Base-by-base conservation (phyloP, 495 filamentous ascomycete species). In the Clohesyomyces aquaticus region DNA sequence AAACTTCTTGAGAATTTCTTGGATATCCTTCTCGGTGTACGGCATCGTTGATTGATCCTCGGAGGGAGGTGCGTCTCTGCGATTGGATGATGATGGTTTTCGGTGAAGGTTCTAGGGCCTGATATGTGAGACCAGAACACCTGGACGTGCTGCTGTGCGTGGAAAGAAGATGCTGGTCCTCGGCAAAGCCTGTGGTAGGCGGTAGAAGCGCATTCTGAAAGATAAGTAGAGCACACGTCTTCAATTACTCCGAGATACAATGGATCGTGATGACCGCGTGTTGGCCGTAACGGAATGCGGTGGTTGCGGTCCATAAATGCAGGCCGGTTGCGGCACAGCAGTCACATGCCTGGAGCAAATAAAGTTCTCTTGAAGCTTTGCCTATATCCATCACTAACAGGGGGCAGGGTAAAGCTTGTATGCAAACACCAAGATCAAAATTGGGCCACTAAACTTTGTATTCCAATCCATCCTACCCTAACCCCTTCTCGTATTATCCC, bases 401-500 rank as follows among this genome's bases (percentile, higher is more conserved):
- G n/a, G n/a, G n/a, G n/a, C n/a, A n/a, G n/a, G n/a, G n/a, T n/a
- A n/a, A n/a, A n/a, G n/a, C n/a, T n/a, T n/a, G n/a, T n/a, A n/a
- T n/a, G n/a, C n/a, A n/a, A n/a, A n/a, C n/a, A n/a, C n/a, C n/a
- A n/a, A n/a, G n/a, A n/a, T n/a, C n/a, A n/a, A n/a, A n/a, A n/a
- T n/a, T n/a, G n/a, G n/a, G n/a, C n/a, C n/a, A n/a, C n/a, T n/a
- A n/a, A n/a, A n/a, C n/a, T n/a, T n/a, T n/a, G n/a, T n/a, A n/a
- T n/a, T n/a, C n/a, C n/a, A n/a, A n/a, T n/a, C n/a, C n/a, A n/a
- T n/a, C n/a, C n/a, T n/a, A 54, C 32, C 55, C 22, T 29, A 22
- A 6, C 18, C 18, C 43, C 35, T 61, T 49, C 38, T 57, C 28
- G 63, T 66, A 48, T 61, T 66, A 56, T 66, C 63, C 2, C 63